These are phyloP conservation scores for Lotus japonicus DNA, from an alignment of 306 rosid genomes.

Conservation along the genomic window DNA sequence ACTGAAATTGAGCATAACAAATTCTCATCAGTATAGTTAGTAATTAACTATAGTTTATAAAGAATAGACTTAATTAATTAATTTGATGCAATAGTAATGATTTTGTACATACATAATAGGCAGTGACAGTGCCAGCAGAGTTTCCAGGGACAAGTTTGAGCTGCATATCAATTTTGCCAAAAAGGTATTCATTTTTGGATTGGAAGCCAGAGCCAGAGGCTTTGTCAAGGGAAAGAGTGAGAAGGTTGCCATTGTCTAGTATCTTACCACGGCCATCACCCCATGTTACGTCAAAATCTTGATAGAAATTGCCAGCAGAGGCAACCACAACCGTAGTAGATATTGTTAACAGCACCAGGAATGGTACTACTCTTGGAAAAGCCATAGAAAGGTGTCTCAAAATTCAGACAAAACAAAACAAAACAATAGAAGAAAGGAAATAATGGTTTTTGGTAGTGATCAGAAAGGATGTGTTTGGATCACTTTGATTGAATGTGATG, in stretches of 20 bases:
- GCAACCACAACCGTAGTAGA: not conserved
- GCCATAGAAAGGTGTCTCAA: not conserved
- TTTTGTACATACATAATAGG: slow-evolving; percentile 33
- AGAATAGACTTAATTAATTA: not conserved
- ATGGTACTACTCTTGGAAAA: not conserved
- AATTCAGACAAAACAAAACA: not conserved
- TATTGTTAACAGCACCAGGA: not conserved
- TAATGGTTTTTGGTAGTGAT: not conserved
- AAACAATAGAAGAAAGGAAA: not conserved
- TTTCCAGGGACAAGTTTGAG: slow-evolving; percentile 31
- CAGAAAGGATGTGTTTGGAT: not conserved
- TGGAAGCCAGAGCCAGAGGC: slow-evolving; percentile 58
- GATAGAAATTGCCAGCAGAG: slow-evolving; percentile 1
- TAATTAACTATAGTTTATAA: not conserved
- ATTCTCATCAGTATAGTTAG: not conserved
- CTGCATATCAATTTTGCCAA: slow-evolving; percentile 33
- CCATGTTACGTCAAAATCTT: slow-evolving; percentile 25
- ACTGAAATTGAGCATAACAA: not conserved
- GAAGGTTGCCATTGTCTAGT: slow-evolving; percentile 18
- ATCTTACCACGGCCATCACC: slow-evolving; percentile 31
- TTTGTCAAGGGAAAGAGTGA: slow-evolving; percentile 45
- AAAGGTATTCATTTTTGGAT: slow-evolving; percentile 43
- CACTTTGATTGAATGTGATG: not conserved
- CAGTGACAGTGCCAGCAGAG: slow-evolving; percentile 47
- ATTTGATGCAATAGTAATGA: not conserved